A percentile compares a stretch with the other conserved stretches of the same genome.
These are phyloP conservation scores for Chlamydomonas sp. DNA, from an alignment of 139 green algal species.

Conservation along the genomic window DNA sequence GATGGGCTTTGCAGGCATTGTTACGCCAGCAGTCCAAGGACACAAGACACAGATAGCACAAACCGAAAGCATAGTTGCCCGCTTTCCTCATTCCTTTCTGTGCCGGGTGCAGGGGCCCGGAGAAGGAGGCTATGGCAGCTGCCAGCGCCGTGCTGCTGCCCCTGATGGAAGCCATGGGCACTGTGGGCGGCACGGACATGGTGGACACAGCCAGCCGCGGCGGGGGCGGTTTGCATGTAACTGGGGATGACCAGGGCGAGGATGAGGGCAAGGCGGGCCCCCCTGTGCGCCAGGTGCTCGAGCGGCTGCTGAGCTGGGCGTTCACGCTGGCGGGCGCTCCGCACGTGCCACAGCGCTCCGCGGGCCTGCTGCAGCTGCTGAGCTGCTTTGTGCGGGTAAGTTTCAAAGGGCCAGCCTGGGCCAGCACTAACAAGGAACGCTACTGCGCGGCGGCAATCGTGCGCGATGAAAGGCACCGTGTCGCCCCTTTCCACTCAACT, in stretches of 20 bases:
- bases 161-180: neutral
- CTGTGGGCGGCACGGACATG: too few relatives aligned
- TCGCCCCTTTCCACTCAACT: too few relatives aligned
- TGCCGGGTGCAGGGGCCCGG: neutral
- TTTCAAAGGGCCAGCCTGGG: neutral
- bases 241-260: too few relatives aligned
- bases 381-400: conserved; percentile 3
- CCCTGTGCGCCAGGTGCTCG: neutral
- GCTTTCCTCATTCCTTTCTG: neutral
- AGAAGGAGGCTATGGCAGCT: conserved; percentile 26
- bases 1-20: too few relatives aligned
- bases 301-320: conserved; percentile 13
- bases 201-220: neutral
- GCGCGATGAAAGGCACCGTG: too few relatives aligned
- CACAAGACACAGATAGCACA: neutral
- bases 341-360: neutral
- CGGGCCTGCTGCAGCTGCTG: conserved; percentile 1
- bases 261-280: too few relatives aligned
- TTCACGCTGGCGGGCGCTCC: conserved; percentile 4
- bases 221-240: neutral
- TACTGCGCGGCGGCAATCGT: too few relatives aligned
- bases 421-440: too few relatives aligned
- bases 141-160: conserved; percentile 8
- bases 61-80: neutral
- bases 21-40: too few relatives aligned